Conservation (phyloP, 176 grass and related monocot genomes). For the Hyparrhenia diplandra region DNA sequence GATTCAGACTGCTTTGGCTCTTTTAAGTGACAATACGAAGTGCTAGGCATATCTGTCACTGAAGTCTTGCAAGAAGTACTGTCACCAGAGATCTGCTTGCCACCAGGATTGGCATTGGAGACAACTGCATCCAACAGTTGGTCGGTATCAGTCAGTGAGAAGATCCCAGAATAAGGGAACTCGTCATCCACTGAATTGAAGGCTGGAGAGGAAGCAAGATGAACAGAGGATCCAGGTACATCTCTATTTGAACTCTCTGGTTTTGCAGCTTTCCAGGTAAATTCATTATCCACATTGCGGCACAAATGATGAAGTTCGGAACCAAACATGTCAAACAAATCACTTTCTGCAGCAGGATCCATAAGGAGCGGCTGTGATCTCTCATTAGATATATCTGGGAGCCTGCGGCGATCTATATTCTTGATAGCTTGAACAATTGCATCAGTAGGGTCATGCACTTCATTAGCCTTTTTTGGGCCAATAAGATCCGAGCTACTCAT, state of each 20-base stretch:
- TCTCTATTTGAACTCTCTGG: slow-evolving; percentile 30
- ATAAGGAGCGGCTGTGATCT: slow-evolving; percentile 16
- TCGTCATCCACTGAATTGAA: slow-evolving; percentile 35
- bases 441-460: slow-evolving; percentile 28
- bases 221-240: slow-evolving; percentile 34
- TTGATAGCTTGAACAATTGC: slow-evolving; percentile 29
- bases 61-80: slow-evolving; percentile 61
- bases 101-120: slow-evolving; percentile 51
- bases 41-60: slow-evolving; percentile 51
- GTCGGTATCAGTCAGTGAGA: slow-evolving; percentile 54
- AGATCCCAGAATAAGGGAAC: slow-evolving; percentile 51
- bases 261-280: slow-evolving; percentile 35
- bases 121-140: slow-evolving; percentile 81
- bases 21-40: slow-evolving; percentile 48
- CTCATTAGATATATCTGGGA: slow-evolving; percentile 15
- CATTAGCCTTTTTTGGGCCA: slow-evolving; percentile 33
- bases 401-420: slow-evolving; percentile 36
- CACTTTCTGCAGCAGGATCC: slow-evolving; percentile 47
- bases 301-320: slow-evolving; percentile 35
- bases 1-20: slow-evolving; percentile 31
- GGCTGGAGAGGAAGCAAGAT: slow-evolving; percentile 30
- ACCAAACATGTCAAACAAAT: slow-evolving; percentile 70
- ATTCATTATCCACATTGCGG: slow-evolving; percentile 40
- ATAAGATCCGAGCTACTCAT: slow-evolving; percentile 15
- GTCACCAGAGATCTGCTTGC: slow-evolving; percentile 53